Percentiles rank a stretch among this genome's conserved stretches.
phyloP scores from a whole-genome alignment of 768 basidiomycete genomes.

The Lactarius quietus region DNA sequence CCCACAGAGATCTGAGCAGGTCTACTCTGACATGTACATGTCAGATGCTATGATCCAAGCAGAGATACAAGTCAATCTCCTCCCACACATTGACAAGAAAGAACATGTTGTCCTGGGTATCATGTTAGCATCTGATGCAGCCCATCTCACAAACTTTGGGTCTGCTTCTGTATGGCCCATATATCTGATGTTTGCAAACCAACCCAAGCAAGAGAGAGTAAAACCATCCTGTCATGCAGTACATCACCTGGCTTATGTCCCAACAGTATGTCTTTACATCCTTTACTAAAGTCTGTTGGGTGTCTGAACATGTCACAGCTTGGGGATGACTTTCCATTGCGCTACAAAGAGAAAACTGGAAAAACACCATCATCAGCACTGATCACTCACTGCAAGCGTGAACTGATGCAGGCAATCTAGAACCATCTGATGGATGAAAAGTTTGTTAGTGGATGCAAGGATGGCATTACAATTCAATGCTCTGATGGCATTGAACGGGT shows the following conservation, averaged over 20 bases:
- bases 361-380: background rate
- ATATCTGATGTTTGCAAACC: background rate
- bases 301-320: background rate
- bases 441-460: constrained; percentile 27
- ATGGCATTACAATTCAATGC: constrained; percentile 6
- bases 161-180: background rate
- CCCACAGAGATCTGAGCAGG: background rate
- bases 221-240: background rate
- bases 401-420: constrained; percentile 30
- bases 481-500: constrained; percentile 27
- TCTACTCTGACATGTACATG: background rate
- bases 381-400: constrained; percentile 27
- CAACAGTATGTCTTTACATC: background rate
- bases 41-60: background rate
- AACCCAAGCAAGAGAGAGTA: background rate
- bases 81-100: background rate
- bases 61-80: background rate
- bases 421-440: constrained; percentile 23
- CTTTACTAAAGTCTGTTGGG: fast-evolving
- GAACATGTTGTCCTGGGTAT: background rate
- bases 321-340: background rate
- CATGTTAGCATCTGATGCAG: background rate
- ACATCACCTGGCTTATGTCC: background rate
- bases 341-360: background rate
- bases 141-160: background rate